Base-by-base conservation (phyloP, 1,284 basidiomycete genomes). In the Calocybe gambosa region DNA sequence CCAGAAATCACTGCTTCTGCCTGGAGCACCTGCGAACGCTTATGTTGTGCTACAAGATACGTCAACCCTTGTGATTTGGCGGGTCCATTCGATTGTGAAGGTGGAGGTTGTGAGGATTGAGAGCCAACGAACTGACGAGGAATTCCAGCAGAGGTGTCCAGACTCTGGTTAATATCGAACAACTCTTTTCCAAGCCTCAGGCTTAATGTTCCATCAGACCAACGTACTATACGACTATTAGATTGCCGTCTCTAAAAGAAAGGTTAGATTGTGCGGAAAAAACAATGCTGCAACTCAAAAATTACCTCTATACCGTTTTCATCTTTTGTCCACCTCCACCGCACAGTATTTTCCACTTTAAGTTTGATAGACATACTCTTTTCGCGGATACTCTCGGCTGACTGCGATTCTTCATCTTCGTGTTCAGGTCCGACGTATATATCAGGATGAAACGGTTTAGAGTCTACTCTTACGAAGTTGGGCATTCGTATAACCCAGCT, bases 21-120 rank as follows among this genome's bases (percentile, higher is more conserved):
- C 64, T 94, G 90, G 33, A 93, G 73, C 16, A 95, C 80, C 52
- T 87, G 81, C 5, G 87, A 87, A 42, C 86, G 82, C 57, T 87
- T 85, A 68, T 95, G 91, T 56, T 93, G 90, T 9, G 91, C 89
- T 50, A 93, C 89, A 50, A 94, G 81, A 66, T 94, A 95, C 6
- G 89, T 89, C 35, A 90, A 70, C 21, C 87, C 85, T 56, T 88
- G 81, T 9, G 76, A 71, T 59, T 75, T 81, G 28, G 52, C 37
- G 29, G 59, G 61, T 12, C 55, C 55, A 51, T 72, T 68, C 42
- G 64, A 58, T 31, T 60, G 63, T 31, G 69, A 59, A 39, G 57
- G 43, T 25, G 47, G 47, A 42, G 61, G 57, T 36, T 65, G 59
- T 35, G 63, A 62, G 21, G 63, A 60, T 37, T 58, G 58, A 12